Percentiles rank a stretch among this genome's conserved stretches.
Evolutionary conservation across 1,284 basidiomycete genomes (phyloP).

Genomic region (Phellinidium pouzarii): DNA sequence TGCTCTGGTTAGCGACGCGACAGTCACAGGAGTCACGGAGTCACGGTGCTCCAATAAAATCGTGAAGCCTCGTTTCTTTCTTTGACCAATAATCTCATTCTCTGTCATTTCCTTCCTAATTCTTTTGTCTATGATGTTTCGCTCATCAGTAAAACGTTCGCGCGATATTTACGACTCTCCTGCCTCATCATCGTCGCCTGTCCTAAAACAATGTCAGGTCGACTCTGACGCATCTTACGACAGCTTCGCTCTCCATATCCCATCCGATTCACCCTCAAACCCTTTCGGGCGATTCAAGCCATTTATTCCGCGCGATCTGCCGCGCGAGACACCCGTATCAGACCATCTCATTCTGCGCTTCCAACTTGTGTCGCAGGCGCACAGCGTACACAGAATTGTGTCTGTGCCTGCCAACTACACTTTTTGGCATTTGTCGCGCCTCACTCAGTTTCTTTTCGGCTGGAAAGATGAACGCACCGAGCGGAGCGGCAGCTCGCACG

Average conservation of each 20-base stretch:
- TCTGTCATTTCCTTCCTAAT: background rate
- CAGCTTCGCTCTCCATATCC: conserved; percentile 22
- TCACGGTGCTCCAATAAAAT: background rate
- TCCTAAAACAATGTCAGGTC: conserved; percentile 8
- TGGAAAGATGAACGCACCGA: conserved; percentile 23
- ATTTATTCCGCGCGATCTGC: conserved; percentile 31
- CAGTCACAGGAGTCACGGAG: background rate
- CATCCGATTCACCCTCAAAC: conserved; percentile 35
- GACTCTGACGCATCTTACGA: conserved; percentile 17
- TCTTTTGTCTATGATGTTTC: background rate
- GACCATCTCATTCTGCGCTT: conserved; percentile 62
- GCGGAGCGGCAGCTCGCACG: conserved; percentile 19
- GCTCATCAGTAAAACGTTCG: conserved; percentile 23
- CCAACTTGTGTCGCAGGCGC: conserved; percentile 37
- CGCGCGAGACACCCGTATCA: conserved; percentile 38
- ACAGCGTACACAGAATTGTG: conserved; percentile 54
- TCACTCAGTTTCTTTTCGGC: conserved; percentile 59
- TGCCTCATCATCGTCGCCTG: conserved; percentile 23
- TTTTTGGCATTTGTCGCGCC: conserved; percentile 54
- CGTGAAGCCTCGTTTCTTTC: background rate
- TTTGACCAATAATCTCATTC: background rate
- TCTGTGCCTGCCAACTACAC: conserved; percentile 67
- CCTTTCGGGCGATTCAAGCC: conserved; percentile 32
- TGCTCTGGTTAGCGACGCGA: background rate
- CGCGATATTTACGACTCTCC: conserved; percentile 21